phyloP scores from a whole-genome alignment of 176 grass and related monocot species.

The Chrysopogon serrulatus region DNA sequence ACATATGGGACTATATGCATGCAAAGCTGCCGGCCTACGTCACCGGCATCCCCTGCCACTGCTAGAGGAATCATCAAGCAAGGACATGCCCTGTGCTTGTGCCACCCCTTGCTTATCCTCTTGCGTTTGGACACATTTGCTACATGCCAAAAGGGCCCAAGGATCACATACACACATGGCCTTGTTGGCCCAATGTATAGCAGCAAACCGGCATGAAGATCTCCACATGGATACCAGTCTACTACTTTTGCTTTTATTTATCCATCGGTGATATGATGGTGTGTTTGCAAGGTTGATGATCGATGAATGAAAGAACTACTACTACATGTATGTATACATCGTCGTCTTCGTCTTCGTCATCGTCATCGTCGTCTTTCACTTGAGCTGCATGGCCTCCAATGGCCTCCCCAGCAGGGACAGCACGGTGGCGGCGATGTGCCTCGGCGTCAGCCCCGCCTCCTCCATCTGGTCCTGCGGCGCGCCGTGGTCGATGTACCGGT shows the following conservation, averaged over 20 bases:
- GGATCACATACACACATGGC: neutral
- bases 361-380: conserved; percentile 2
- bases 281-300: too few relatives aligned
- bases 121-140: conserved; percentile 15
- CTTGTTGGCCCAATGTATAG: too few relatives aligned
- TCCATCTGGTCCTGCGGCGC: conserved; percentile 76
- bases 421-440: conserved; percentile 75
- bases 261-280: neutral
- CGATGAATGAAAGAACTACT: too few relatives aligned
- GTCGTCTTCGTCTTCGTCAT: too few relatives aligned
- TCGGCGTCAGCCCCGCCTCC: conserved; percentile 71
- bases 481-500: conserved; percentile 91
- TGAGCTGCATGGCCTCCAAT: conserved; percentile 67
- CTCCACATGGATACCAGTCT: neutral
- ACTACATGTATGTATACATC: too few relatives aligned
- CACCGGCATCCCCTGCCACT: neutral
- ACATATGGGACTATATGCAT: neutral
- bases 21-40: neutral
- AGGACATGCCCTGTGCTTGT: neutral
- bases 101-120: neutral
- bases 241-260: neutral
- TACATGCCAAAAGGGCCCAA: neutral
- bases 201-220: neutral
- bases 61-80: neutral
- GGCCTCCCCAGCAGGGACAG: conserved; percentile 72